These are phyloP conservation scores for Aspergillus haitiensis DNA, from an alignment of 495 filamentous ascomycete genomes.

Conservation along the genomic window DNA sequence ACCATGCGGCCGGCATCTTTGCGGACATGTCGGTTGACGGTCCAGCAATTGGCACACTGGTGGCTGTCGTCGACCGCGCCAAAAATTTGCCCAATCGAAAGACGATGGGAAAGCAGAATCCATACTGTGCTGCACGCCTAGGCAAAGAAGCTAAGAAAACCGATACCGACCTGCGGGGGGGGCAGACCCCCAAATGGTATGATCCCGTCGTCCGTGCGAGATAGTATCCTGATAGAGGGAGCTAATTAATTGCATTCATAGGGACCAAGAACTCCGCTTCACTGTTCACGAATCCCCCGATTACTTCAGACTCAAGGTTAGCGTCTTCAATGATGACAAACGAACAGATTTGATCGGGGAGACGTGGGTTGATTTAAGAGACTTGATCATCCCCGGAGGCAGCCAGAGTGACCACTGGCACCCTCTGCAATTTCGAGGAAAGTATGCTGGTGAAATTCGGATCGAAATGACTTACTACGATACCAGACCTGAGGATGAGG, in stretches of 20 bases:
- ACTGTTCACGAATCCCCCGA: constrained; percentile 94
- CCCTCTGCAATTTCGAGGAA: constrained; percentile 76
- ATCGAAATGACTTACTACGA: constrained; percentile 98
- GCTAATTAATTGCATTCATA: constrained; percentile 41
- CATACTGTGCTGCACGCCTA: constrained; percentile 89
- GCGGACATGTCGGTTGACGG: constrained; percentile 95
- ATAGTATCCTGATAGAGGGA: constrained; percentile 11
- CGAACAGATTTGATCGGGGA: constrained; percentile 95
- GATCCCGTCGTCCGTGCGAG: constrained; percentile 25
- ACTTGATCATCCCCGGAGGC: constrained; percentile 79
- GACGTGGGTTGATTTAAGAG: constrained; percentile 77
- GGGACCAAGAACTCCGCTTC: constrained; percentile 97
- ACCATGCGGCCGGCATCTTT: constrained; percentile 91
- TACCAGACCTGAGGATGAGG: constrained; percentile 73
- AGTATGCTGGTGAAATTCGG: constrained; percentile 92
- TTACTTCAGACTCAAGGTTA: constrained; percentile 90
- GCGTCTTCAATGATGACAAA: constrained; percentile 97
- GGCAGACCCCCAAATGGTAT: constrained; percentile 94
- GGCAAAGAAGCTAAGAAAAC: constrained; percentile 99
- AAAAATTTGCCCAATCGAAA: constrained; percentile 97
- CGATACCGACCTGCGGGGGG: constrained; percentile 87
- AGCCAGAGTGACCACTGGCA: constrained; percentile 95
- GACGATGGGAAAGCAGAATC: constrained; percentile 97
- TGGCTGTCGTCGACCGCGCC: constrained; percentile 85
- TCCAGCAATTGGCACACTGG: constrained; percentile 88